Evolutionary conservation across 345 rosid genomes (phyloP).

Genomic region (Carallia pectinifolia): DNA sequence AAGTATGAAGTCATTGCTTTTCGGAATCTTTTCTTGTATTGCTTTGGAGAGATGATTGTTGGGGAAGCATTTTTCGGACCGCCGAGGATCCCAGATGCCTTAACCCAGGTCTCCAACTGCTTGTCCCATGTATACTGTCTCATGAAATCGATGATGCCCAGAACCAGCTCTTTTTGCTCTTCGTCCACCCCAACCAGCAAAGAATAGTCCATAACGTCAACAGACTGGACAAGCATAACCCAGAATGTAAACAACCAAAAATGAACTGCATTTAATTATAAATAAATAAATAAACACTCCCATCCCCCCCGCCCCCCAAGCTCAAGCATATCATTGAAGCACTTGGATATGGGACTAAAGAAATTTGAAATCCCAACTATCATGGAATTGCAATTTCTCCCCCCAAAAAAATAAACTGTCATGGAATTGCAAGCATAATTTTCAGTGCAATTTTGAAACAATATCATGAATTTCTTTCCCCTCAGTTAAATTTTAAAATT

Average conservation of each 20-base stretch:
- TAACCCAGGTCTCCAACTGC: constrained; percentile 97
- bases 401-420: too few relatives aligned
- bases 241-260: neutral
- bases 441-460: too few relatives aligned
- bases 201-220: constrained; percentile 94
- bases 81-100: constrained; percentile 85
- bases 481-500: too few relatives aligned
- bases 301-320: too few relatives aligned
- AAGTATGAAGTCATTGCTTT: constrained; percentile 96
- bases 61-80: constrained; percentile 81
- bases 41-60: constrained; percentile 81
- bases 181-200: constrained; percentile 92
- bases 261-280: neutral
- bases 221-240: constrained; percentile 47
- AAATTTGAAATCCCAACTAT: too few relatives aligned
- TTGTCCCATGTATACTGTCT: constrained; percentile 99
- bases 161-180: constrained; percentile 79
- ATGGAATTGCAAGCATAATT: too few relatives aligned
- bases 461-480: too few relatives aligned
- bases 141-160: constrained; percentile 96
- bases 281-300: too few relatives aligned
- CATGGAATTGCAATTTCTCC: too few relatives aligned
- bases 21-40: constrained; percentile 91
- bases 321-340: too few relatives aligned
- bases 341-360: too few relatives aligned